Base-by-base conservation (phyloP, 2,329 filamentous ascomycete species). In the Diaporthe ilicicola region DNA sequence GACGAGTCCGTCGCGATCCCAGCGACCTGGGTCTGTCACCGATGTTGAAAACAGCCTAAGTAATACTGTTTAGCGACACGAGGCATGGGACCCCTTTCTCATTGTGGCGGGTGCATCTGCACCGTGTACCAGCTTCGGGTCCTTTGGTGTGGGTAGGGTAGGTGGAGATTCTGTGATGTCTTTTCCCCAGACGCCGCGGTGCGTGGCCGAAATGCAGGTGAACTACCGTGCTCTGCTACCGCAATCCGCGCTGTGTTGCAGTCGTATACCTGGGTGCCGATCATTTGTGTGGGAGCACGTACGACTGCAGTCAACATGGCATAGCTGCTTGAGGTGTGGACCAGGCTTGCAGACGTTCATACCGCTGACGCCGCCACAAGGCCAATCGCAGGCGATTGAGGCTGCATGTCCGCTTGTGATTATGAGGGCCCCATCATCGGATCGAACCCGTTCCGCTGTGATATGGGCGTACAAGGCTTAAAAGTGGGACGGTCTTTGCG, bases 181-280 rank as follows among this genome's bases (percentile, higher is more conserved):
- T 46, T 46, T 46, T 32, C 56, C 42, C 56, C 39, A 27, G 39
- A 46, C 44, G 27, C 29, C 42, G 56, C 56, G 56, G 39, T 46
- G 42, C 42, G 56, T 62, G 42, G 42, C 56, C 56, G 56, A 62
- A 46, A 32, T 46, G 56, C 56, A 48, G 56, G 56, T 9, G 44
- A 46, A 34, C 56, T 48, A 34, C 56, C 56, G 27, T 42, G 54
- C 54, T 44, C 34, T 44, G 34, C 37, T 44, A 22, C 54, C 8
- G 15, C 27, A 19, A 42, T 44, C 34, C 54, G 37, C 56, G 56
- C 56, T 32, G 56, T 48, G 27, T 61, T 15, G 56, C 56, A 22
- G 24, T 61, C 39, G 22, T 39, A 37, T n/a, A 37, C 56, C 29
- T 55, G 42, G 39, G 9, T 34, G 56, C 56, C 56, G 56, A 62